Evolutionary conservation across 257 asterid species (phyloP).

Genomic region (Cruciata laevipes): DNA sequence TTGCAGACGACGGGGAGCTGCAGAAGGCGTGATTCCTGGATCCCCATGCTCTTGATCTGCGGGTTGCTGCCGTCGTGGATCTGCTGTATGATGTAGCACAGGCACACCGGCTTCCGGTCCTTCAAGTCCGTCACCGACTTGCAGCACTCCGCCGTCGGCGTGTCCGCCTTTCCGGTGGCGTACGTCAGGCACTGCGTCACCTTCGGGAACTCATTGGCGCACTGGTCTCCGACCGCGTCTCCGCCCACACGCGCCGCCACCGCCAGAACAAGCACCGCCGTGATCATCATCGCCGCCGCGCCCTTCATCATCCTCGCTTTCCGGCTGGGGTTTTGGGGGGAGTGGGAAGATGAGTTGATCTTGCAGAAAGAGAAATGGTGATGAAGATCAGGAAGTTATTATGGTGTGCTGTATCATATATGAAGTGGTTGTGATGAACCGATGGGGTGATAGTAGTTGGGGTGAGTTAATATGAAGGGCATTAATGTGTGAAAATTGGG

Average conservation of each 20-base stretch:
- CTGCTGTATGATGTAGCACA: constrained; percentile 69
- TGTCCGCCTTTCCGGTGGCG: constrained; percentile 54
- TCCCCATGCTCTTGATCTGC: constrained; percentile 58
- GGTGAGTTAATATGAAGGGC: not conserved
- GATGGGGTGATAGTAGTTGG: constrained; percentile 10
- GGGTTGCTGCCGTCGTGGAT: constrained; percentile 57
- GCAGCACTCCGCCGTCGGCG: constrained; percentile 75
- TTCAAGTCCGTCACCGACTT: constrained; percentile 43
- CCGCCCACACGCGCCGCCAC: constrained; percentile 12
- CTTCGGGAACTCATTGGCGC: constrained; percentile 12
- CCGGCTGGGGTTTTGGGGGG: not conserved
- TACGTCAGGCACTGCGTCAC: constrained; percentile 56
- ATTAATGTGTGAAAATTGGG: not conserved
- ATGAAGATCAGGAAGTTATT: not conserved
- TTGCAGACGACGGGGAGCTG: constrained; percentile 75
- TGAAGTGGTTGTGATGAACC: constrained; percentile 1
- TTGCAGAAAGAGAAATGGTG: not conserved
- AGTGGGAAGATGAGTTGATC: not conserved
- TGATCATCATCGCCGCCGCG: not conserved
- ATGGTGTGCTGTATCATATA: not conserved
- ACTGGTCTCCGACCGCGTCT: constrained; percentile 7
- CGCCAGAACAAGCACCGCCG: not conserved
- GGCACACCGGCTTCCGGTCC: constrained; percentile 51
- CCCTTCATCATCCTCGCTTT: constrained; percentile 3
- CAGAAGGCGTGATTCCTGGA: constrained; percentile 64